Evolutionary conservation across 768 basidiomycete species (phyloP), one percentile per base, ranked within the genome.

Genomic region (Mrakia frigida): DNA sequence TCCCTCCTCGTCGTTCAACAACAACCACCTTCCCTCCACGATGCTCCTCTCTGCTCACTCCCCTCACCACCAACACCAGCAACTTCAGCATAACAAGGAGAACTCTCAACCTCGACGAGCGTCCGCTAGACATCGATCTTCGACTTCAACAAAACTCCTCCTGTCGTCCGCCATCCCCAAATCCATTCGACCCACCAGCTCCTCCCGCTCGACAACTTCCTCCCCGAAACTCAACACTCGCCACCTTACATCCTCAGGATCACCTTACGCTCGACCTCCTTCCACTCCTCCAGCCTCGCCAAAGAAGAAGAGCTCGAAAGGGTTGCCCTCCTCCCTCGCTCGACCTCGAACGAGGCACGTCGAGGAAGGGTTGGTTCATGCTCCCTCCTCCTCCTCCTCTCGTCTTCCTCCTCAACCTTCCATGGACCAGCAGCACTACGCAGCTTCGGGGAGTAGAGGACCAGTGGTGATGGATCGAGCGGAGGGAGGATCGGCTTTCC

Each of bases 191-290:
- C 56, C 43, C 33, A 33, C 28, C 67, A 35, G 23, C 33, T 35
- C 46, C 50, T 25, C 43, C 50, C 31, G 35, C 35, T 41, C 74
- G 6, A 14, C 74, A 10, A 25, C 75, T 9, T 72, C 43, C 31
- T 14, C 53, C 13, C 18, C 43, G 2, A 39, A 59, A 31, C 41
- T 53, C 70, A 37, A 63, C n/a, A 16, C 31, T 2, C 46, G 46
- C 1, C 74, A 61, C 39, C 73, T 41, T 1, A 50, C 46, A 2
- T 39, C 73, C 7, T 63, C 73, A 28, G 21, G 35, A 11, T 67
- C 74, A 11, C 61, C 74, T 33, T 69, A 60, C 41, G 50, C 74
- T 75, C 74, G 74, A 31, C 23, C 71, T 28, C 37, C 56, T 31
- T 61, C 43, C 4, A 43, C 41, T 6, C 46, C 60, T 31, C 33